Base-by-base conservation (phyloP, 2,329 filamentous ascomycete species). In the Colletotrichum sp. region DNA sequence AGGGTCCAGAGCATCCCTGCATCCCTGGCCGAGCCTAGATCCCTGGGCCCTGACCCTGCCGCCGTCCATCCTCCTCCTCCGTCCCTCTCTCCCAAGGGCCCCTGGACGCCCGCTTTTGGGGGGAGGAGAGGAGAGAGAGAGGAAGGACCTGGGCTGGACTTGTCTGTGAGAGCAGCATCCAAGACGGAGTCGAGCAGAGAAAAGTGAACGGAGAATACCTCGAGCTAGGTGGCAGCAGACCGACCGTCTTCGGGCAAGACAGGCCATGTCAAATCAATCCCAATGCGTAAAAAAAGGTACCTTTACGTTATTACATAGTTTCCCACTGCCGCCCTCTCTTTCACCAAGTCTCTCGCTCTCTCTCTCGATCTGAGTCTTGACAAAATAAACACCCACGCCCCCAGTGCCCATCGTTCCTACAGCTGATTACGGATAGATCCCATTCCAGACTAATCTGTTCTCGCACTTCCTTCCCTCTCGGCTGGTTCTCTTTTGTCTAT, bases 1-100 rank as follows among this genome's bases (percentile, higher is more conserved):
- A 73, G 70, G 70, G 73, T 73, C 73, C 73, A 73, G 64, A 59
- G n/a, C 34, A 73, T 65, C 73, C 73, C 70, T 75, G 70, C 73
- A 73, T 68, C 57, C 57, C 34, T 36, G 57, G 63, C 34, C 24
- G 57, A 75, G 70, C 64, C 70, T 65, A 65, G 73, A 73, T 75
- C 63, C 67, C 67, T 30, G 60, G 67, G 55, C n/a, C 67, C 48
- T 55, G 68, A 62, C 30, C 66, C 60, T 74, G 64, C 57, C 39
- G 39, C 15, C 26, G 57, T 30, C 30, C 32, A 44, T 28, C 30
- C 36, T 52, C 72, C 72, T 52, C 72, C 72, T 63, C 32, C 64
- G 66, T 52, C 26, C 67, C 32, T 55, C 60, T 24, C 18, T 32
- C 9, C 32, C 62, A 36, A n/a, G 16, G 32, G 32, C 62, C 34